Base-by-base conservation (phyloP, 192 early-diverging fungal species). In the Coemansia sp. region DNA sequence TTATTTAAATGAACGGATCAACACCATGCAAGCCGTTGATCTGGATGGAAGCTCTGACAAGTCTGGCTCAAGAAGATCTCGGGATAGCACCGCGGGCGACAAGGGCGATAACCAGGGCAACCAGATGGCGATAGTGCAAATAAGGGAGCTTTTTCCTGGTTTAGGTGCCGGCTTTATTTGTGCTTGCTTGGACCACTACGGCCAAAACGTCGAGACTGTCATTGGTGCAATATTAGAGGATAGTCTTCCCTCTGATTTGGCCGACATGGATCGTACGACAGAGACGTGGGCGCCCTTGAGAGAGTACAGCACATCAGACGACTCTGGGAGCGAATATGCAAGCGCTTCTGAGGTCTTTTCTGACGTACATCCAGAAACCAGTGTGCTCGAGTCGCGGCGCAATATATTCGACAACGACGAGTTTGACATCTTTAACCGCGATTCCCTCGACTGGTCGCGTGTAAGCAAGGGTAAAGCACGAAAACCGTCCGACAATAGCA, bases 381-480 rank as follows among this genome's bases (percentile, higher is more conserved):
- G 59, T 39, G 66, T 88, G 14, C 78, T 96, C 14, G 66, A 76
- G 6, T 73, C 46, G 16, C 89, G 94, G 11, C 79, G 86, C 15
- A 98, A 97, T 68, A 84, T 97, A 35, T 95, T 93, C 80, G 95
- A 98, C 76, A 90, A 91, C 44, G 96, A 98, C 69, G 93, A 94
- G 65, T 96, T 97, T 79, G 95, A 98, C 64, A 87, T 97, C 8
- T 94, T 97, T 77, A 71, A 83, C 33, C 85, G 87, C 57, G 77
- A 85, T 11, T 76, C 72, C 5, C 73, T 93, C 9, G 88, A 94
- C 68, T 70, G 78, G 64, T 75, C 69, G 33, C 90, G 89, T 44
- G 88, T 94, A 23, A 84, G 86, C 49, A 77, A 83, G 44, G 93
- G 93, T 61, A 97, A 95, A 76, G 85, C 86, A 20, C 66, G 63